These are phyloP conservation scores for Sphaerulina musiva DNA, from an alignment of 2,329 filamentous ascomycete genomes.

Conservation along the genomic window DNA sequence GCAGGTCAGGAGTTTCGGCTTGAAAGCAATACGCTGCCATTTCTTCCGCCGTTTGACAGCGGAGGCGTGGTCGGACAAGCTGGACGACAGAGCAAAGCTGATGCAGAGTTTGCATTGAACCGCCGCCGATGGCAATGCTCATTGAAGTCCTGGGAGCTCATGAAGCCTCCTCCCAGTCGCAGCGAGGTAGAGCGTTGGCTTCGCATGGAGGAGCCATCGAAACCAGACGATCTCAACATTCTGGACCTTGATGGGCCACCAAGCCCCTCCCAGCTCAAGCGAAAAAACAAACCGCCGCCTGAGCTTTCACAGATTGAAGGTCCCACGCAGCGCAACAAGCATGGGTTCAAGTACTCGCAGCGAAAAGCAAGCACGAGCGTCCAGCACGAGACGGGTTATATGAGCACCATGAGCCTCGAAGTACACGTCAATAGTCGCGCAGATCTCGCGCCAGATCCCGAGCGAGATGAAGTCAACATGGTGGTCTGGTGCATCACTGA, in stretches of 20 bases:
- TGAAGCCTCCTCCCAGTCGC: constrained; percentile 61
- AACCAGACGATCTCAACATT: constrained; percentile 15
- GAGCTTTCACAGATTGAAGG: constrained; percentile 78
- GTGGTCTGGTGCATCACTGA: constrained; percentile 74
- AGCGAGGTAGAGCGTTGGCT: constrained; percentile 67
- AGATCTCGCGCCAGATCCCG: constrained; percentile 76
- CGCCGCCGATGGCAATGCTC: constrained; percentile 53
- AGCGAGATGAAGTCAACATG: constrained; percentile 79
- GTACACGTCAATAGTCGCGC: constrained; percentile 83
- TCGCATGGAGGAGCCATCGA: constrained; percentile 31
- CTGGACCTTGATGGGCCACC: constrained; percentile 30
- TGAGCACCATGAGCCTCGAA: constrained; percentile 94
- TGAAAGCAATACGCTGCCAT: constrained; percentile 67
- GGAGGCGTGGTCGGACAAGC: constrained; percentile 50
- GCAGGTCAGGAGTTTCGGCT: constrained; percentile 80
- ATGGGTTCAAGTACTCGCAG: constrained; percentile 82
- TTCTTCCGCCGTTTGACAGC: constrained; percentile 62
- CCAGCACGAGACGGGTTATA: constrained; percentile 80
- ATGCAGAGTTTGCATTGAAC: constrained; percentile 48
- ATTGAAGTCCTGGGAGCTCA: constrained; percentile 70
- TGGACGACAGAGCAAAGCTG: constrained; percentile 48
- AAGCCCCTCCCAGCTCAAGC: constrained; percentile 27
- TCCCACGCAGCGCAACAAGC: constrained; percentile 71
- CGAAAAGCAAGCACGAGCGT: constrained; percentile 67
- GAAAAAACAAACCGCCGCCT: constrained; percentile 31